These are phyloP conservation scores for Salix dunnii DNA, from an alignment of 345 rosid genomes.

Conservation along the genomic window DNA sequence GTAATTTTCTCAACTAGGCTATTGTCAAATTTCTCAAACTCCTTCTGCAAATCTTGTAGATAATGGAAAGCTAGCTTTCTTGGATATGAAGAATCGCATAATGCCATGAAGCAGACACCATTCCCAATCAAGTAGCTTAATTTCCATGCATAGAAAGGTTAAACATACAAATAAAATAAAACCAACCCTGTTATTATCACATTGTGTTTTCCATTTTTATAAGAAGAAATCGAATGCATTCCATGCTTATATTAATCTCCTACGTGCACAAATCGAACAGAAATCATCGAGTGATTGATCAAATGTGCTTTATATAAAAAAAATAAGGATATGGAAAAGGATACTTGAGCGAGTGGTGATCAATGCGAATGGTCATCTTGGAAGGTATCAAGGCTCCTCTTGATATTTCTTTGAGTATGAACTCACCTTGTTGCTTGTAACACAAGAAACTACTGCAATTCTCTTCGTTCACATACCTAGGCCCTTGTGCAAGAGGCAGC, in stretches of 20 bases:
- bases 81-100: constrained; percentile 60
- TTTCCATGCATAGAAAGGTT: background rate
- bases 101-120: constrained; percentile 47
- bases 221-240: too few relatives aligned
- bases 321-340: constrained; percentile 3
- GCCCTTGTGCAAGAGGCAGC: constrained; percentile 45
- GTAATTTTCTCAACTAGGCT: constrained; percentile 30
- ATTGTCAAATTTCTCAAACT: constrained; percentile 40
- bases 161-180: too few relatives aligned
- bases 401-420: constrained; percentile 47
- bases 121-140: constrained; percentile 49
- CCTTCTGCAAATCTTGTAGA: constrained; percentile 51
- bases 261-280: too few relatives aligned
- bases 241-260: too few relatives aligned
- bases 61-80: constrained; percentile 60
- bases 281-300: too few relatives aligned
- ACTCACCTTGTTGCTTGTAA: constrained; percentile 52
- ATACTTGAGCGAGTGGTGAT: constrained; percentile 59
- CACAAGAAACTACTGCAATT: constrained; percentile 20
- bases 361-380: constrained; percentile 40
- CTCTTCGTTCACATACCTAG: constrained; percentile 21
- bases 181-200: too few relatives aligned
- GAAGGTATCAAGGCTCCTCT: constrained; percentile 37
- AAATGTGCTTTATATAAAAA: too few relatives aligned
- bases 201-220: too few relatives aligned